Percentiles rank a stretch among this genome's conserved stretches.
phyloP scores from a whole-genome alignment of 306 rosid genomes.

The Malus sieversii region DNA sequence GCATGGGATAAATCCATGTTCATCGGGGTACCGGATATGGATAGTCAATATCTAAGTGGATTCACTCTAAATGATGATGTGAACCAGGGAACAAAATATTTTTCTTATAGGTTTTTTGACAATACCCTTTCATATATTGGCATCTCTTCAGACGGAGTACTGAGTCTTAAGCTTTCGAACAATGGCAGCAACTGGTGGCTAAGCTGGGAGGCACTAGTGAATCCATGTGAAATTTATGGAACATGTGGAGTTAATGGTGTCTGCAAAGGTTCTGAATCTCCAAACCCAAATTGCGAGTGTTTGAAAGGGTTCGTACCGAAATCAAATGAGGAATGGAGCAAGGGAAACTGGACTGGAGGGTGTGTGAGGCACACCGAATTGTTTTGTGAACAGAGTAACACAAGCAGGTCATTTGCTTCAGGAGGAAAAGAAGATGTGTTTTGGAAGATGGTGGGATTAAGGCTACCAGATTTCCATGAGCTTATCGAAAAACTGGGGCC shows the following conservation, averaged over 20 bases:
- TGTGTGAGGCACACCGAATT: constrained; percentile 5
- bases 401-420: neutral
- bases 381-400: constrained; percentile 4
- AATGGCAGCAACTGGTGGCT: neutral
- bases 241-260: neutral
- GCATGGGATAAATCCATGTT: constrained; percentile 45
- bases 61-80: constrained; percentile 17
- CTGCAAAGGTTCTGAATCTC: neutral
- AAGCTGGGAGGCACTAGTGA: neutral
- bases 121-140: neutral
- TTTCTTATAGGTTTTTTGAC: constrained; percentile 3
- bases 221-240: neutral
- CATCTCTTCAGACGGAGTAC: constrained; percentile 23
- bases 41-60: constrained; percentile 18
- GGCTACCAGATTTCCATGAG: constrained; percentile 17
- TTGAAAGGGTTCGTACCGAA: neutral
- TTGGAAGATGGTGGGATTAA: neutral
- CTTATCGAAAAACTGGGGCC: neutral
- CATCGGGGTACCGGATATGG: constrained; percentile 28
- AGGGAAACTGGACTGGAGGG: constrained; percentile 4
- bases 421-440: constrained; percentile 6
- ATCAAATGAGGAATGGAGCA: neutral
- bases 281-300: neutral
- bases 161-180: neutral
- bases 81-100: constrained; percentile 16